Evolutionary conservation across 257 asterid genomes (phyloP).

Genomic region (Asclepias syriaca): DNA sequence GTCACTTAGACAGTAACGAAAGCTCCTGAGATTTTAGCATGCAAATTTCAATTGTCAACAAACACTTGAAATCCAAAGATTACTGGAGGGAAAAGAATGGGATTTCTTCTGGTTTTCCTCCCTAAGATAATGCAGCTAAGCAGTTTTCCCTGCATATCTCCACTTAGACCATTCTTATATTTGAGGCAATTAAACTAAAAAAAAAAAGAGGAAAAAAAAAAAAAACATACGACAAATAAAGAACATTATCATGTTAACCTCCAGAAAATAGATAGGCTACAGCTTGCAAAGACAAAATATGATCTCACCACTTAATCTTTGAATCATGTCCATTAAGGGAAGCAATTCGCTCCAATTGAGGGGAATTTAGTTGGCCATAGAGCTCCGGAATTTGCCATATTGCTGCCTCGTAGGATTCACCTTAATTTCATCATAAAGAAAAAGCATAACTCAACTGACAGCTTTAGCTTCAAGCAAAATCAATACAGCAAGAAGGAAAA

Average conservation of each 20-base stretch:
- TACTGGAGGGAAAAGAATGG: neutral
- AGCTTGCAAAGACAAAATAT: neutral
- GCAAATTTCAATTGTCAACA: neutral
- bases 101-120: neutral
- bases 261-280: neutral
- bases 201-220: too few relatives aligned
- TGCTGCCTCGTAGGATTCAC: constrained; percentile 87
- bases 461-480: neutral
- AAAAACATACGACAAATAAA: neutral
- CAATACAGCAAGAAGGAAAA: neutral
- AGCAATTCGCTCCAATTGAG: constrained; percentile 79
- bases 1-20: neutral
- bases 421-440: constrained; percentile 30
- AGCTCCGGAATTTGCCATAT: constrained; percentile 97
- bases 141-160: neutral
- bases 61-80: neutral
- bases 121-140: neutral
- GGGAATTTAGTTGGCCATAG: constrained; percentile 91
- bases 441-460: neutral
- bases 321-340: constrained; percentile 73
- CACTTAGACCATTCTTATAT: neutral
- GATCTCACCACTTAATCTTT: constrained; percentile 71
- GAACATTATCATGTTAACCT: neutral
- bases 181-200: neutral
- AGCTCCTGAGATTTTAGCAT: neutral